A percentile compares a stretch with the other conserved stretches of the same genome.
These are phyloP conservation scores for Aspergillus avenaceus DNA, from an alignment of 495 filamentous ascomycete species.

Conservation along the genomic window DNA sequence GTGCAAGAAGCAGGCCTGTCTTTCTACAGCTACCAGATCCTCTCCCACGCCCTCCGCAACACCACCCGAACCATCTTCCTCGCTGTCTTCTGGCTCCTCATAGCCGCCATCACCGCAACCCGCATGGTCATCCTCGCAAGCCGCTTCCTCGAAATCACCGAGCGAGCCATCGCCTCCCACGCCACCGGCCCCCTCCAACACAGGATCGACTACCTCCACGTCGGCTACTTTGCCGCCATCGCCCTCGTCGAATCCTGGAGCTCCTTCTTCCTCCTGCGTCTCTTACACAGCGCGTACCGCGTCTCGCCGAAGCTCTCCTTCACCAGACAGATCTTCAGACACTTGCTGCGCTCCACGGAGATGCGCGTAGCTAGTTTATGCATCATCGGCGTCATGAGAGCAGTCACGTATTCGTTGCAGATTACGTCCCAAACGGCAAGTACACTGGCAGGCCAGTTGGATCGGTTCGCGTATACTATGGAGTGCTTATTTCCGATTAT, in stretches of 20 bases:
- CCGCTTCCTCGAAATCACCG: constrained; percentile 14
- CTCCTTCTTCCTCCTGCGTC: constrained; percentile 27
- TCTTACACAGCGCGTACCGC: constrained; percentile 14
- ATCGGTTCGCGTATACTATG: constrained; percentile 32
- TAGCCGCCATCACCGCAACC: constrained; percentile 15
- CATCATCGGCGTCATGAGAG: constrained; percentile 27
- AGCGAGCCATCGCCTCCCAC: neutral
- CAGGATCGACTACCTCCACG: constrained; percentile 26
- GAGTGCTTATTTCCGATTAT: constrained; percentile 35
- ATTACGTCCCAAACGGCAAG: constrained; percentile 24
- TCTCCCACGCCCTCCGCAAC: constrained; percentile 21
- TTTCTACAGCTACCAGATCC: constrained; percentile 35
- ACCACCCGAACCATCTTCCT: constrained; percentile 17
- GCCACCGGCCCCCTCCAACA: constrained; percentile 5
- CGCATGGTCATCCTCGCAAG: constrained; percentile 23
- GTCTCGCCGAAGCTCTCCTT: constrained; percentile 15
- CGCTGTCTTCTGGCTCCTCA: constrained; percentile 28
- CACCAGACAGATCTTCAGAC: constrained; percentile 19
- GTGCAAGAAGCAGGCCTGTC: constrained; percentile 36
- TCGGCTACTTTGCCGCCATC: constrained; percentile 31
- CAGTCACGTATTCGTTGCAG: constrained; percentile 33
- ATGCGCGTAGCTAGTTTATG: constrained; percentile 29
- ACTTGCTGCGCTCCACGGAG: constrained; percentile 32
- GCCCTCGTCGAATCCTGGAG: constrained; percentile 27
- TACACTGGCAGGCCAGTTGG: constrained; percentile 24